phyloP scores from a whole-genome alignment of 768 basidiomycete genomes.

The Lentinus tigrinus region DNA sequence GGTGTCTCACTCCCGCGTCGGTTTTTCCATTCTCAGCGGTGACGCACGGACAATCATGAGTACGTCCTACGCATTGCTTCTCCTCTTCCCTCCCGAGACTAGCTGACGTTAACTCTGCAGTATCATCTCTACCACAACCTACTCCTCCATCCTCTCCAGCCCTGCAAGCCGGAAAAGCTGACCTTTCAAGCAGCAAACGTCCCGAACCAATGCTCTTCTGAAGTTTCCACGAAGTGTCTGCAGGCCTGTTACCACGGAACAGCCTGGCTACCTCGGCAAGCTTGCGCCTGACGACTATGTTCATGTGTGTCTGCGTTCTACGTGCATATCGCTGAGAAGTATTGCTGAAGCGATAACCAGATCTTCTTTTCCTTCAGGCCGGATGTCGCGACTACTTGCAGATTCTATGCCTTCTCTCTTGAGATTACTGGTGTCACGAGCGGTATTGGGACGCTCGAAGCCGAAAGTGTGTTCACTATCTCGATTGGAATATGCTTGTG shows the following conservation, averaged over 20 bases:
- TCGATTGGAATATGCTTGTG: background rate
- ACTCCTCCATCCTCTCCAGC: no score
- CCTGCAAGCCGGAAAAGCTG: background rate
- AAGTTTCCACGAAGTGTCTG: constrained; percentile 19
- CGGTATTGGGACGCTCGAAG: background rate
- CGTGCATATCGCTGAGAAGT: no score
- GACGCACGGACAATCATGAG: no score
- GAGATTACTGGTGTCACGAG: background rate
- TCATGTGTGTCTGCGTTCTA: background rate
- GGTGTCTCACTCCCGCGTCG: no score
- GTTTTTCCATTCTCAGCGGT: no score
- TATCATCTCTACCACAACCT: no score
- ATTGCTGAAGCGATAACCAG: background rate
- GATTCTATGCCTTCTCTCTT: background rate
- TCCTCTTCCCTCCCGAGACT: no score
- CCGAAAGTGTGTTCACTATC: background rate
- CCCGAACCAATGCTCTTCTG: constrained; percentile 11
- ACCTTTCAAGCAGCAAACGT: background rate
- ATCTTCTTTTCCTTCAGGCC: background rate
- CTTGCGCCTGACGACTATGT: constrained; percentile 27
- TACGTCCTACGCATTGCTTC: no score
- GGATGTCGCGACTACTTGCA: background rate
- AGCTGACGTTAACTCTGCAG: no score
- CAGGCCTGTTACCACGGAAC: constrained; percentile 21
- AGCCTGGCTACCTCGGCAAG: constrained; percentile 28